Evolutionary conservation across 345 rosid genomes (phyloP), one percentile per base, ranked within the genome.

Genomic region (Citrus hindsii): DNA sequence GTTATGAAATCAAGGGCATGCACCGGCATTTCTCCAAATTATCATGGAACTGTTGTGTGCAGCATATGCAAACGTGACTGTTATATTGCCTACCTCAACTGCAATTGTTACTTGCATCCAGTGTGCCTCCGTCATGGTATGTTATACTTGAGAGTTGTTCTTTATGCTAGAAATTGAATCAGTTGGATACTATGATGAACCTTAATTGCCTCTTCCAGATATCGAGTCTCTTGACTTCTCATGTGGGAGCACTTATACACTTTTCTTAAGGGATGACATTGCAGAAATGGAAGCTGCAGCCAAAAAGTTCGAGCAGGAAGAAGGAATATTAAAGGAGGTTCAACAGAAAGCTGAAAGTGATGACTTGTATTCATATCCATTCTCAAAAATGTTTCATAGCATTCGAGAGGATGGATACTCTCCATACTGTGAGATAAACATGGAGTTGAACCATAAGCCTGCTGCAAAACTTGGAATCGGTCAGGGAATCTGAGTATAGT

Each of bases 31-130:
- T 80, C 79, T 61, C 85, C 87, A 10, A 92, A 88, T 79, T 76
- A 84, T 22, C 81, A 84, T 67, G 90, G 94, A 79, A 94, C 98
- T 46, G 81, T 89, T 59, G 83, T 95, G 42, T 95, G 99, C 88
- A 91, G 91, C 84, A 37, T 95, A 67, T 95, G 99, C 86, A 95
- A 94, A 87, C 89, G 94, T 48, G 99, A 93, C 80, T 95, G 98
- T 84, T 95, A 94, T 80, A 81, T 95, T 75, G 94, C 97, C 77
- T 95, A 86, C 79, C 71, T 95, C 55, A 89, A 88, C 84, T 95
- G 98, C 86, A 75, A 75, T 62, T 93, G 98, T 86, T 81, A 80
- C 80, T 58, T 67, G 68, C 98, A 92, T 84, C 86, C 89, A 12
- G 82, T 94, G 81, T 94, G 98, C 86, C 91, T 97, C 71, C 92